Base-by-base conservation (phyloP, 1,139 yeast genomes). In the Arxiozyma slooffiae region DNA sequence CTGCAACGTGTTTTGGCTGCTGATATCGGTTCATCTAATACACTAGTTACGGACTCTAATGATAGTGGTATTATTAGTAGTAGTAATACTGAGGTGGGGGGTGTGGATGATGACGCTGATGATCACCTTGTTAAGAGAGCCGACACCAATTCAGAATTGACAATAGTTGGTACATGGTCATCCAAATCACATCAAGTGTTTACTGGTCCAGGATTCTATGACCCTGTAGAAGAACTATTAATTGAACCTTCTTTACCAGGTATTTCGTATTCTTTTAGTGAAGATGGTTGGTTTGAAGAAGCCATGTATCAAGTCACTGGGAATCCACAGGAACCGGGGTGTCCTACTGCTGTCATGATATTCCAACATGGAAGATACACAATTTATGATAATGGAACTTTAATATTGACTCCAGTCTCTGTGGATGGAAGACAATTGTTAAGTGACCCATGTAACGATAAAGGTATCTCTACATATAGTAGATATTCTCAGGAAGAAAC, bases 241-340 rank as follows among this genome's bases (percentile, higher is more conserved):
- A 86, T 89, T 58, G 98, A 94, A 67, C 98, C 98, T 3, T 92
- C 90, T 23, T 76, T 92, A 50, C 97, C 98, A 4, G 98, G 98
- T 26, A 80, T 90, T 53, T 83, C 95, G 6, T 88, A 84, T 69
- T 88, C 97, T 5, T 92, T 92, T 72, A 90, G 97, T 1, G 80
- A 76, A 18, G 97, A 92, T 68, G 97, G 97, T 1, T 80, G 73
- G 69, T 92, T 77, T 68, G 98, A 92, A 70, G 87, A 86, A 66
- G 98, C 98, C 8, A 68, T 82, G 47, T 92, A 92, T 67, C 81
- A 88, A 60, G 81, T 92, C 30, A 70, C 80, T 0, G 74, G 87
- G 9, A 83, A 90, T 67, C 77, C 96, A 1, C 67, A 70, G 57
- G 76, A 85, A 61, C 97, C 92, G 60, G 70, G 78, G 4, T 92